These are phyloP conservation scores for Dactylis glomerata DNA, from an alignment of 176 grass and related monocot genomes.

Conservation along the genomic window DNA sequence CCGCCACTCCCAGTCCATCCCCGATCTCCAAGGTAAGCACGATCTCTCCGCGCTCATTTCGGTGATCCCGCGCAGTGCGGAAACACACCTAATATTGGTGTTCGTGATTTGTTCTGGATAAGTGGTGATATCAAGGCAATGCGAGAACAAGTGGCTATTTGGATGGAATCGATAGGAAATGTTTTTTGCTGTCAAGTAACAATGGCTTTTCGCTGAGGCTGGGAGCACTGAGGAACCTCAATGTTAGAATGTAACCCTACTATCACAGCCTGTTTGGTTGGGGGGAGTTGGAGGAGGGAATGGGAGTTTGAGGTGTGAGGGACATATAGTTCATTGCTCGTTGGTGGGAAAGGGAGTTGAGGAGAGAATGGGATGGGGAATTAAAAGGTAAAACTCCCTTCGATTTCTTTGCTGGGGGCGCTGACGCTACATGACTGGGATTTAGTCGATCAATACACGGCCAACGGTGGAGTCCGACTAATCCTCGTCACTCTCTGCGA, in stretches of 20 bases:
- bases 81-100: background rate
- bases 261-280: background rate
- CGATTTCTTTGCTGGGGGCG: too few species aligned
- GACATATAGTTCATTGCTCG: too few species aligned
- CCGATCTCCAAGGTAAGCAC: slow-evolving; percentile 78
- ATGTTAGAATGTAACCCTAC: background rate
- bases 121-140: background rate
- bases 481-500: too few species aligned
- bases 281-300: too few species aligned
- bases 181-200: background rate
- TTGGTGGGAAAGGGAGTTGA: too few species aligned
- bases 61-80: slow-evolving; percentile 6
- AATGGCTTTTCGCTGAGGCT: too few species aligned
- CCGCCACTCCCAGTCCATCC: slow-evolving; percentile 87
- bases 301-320: too few species aligned
- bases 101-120: background rate
- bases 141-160: background rate
- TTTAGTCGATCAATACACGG: too few species aligned
- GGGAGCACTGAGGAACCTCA: background rate
- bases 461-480: too few species aligned
- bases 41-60: background rate
- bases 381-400: too few species aligned
- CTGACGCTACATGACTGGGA: too few species aligned
- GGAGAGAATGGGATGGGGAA: too few species aligned
- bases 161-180: background rate